phyloP scores from a whole-genome alignment of 2,329 filamentous ascomycete species.

The Ciborinia camelliae region DNA sequence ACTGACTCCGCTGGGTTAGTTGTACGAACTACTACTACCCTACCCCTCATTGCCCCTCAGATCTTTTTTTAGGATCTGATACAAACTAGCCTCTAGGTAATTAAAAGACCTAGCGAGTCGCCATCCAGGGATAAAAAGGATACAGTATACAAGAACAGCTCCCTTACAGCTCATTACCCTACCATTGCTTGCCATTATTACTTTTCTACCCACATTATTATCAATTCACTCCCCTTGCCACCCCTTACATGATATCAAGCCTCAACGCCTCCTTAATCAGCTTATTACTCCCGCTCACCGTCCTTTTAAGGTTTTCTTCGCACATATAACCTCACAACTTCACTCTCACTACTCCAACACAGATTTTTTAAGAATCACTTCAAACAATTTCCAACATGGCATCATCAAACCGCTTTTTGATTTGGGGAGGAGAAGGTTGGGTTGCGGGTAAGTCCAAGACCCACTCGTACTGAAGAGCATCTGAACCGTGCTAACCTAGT shows the following conservation, averaged over 20 bases:
- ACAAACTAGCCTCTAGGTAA: too few species aligned
- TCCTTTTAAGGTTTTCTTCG: background rate
- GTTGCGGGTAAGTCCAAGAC: slow-evolving; percentile 37
- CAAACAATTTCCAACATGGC: slow-evolving; percentile 19
- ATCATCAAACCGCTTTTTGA: slow-evolving; percentile 46
- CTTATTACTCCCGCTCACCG: slow-evolving; percentile 8
- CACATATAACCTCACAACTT: background rate
- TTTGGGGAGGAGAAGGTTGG: slow-evolving; percentile 63
- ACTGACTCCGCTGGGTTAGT: background rate
- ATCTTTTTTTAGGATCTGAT: background rate
- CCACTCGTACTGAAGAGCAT: background rate
- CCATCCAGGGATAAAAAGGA: slow-evolving; percentile 6
- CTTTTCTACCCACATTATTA: background rate
- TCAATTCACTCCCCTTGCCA: slow-evolving; percentile 2
- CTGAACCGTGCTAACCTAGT: slow-evolving; percentile 14
- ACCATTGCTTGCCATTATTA: background rate
- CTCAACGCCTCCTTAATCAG: slow-evolving; percentile 10
- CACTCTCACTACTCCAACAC: background rate
- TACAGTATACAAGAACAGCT: background rate
- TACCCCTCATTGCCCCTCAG: slow-evolving; percentile 7
- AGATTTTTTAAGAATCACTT: background rate
- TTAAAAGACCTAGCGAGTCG: too few species aligned
- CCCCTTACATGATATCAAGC: slow-evolving; percentile 17
- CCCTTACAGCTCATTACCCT: slow-evolving; percentile 1
- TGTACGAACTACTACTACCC: background rate